Evolutionary conservation across 2,329 filamentous ascomycete genomes (phyloP), one percentile per base, ranked within the genome.

Genomic region (Microascus cirrosus): DNA sequence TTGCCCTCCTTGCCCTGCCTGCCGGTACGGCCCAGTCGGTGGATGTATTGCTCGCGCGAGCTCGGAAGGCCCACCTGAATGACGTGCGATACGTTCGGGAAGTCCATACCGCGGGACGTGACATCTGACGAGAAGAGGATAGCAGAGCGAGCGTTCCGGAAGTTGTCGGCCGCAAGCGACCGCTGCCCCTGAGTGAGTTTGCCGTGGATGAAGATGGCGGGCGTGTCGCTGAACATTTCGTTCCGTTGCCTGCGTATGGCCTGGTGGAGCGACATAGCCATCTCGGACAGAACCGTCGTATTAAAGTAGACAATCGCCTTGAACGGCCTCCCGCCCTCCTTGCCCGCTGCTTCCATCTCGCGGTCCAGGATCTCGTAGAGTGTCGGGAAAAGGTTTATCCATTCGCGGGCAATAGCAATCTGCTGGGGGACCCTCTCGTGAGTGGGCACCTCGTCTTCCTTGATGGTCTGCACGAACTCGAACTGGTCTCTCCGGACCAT

Each of bases 241-340:
- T 3, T 5, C 35, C 60, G 60, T 34, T 58, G 35, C n/a, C 55
- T 45, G 4, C 36, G 36, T 18, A 54, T 34, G 25, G 58, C 24
- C 13, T 32, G 11, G 24, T 62, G 82, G 24, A 86, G 72, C 18
- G 79, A 74, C 22, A 78, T 74, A 24, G 83, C 83, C 54, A 91
- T 75, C 59, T 85, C 77, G 52, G 91, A 89, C 62, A 87, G 79
- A 25, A 82, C 81, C 1, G 88, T 95, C 24, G 87, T 90, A 65
- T 89, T 89, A 69, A 93, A 87, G 74, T 96, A 99, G 50, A 96
- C 76, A 60, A 99, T 95, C n/a, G 90, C 90, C 78, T 99, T 99
- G 81, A 97, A 96, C 0, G 90, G 89, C 18, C 70, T 70, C 3
- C 61, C 65, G 3, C 70, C 69, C 1, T 61, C 77, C 32, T 32